Conservation (phyloP, 306 rosid species). For the Rosa multiflora region DNA sequence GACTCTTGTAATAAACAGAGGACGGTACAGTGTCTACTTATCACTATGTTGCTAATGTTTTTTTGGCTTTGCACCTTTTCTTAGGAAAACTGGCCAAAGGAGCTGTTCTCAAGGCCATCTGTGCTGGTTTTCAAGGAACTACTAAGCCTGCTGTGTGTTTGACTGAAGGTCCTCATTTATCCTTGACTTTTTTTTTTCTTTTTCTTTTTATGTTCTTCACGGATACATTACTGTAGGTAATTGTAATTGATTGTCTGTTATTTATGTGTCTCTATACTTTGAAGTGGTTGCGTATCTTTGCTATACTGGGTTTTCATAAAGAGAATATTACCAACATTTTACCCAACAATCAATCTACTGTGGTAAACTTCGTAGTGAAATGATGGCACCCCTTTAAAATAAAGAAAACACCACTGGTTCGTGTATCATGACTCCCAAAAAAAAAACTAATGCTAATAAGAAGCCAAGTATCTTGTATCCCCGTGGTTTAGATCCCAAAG, state of each 20-base stretch:
- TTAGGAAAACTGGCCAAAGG: slow-evolving; percentile 80
- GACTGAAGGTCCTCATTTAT: slow-evolving; percentile 55
- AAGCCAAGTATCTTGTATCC: not conserved
- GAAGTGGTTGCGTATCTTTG: not conserved
- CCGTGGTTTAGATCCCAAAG: not conserved
- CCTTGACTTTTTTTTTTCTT: not conserved
- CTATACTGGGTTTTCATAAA: not conserved
- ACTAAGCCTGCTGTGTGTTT: slow-evolving; percentile 92
- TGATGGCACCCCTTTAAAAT: not conserved
- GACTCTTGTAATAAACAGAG: slow-evolving; percentile 1
- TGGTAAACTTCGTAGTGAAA: not conserved
- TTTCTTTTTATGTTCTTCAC: not conserved
- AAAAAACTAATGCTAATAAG: not conserved
- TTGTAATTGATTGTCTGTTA: not conserved
- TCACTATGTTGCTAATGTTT: slow-evolving; percentile 4
- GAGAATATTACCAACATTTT: not conserved
- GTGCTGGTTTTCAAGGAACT: slow-evolving; percentile 85
- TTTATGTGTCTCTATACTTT: not conserved
- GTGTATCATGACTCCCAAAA: not conserved
- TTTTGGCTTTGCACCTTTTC: slow-evolving; percentile 13
- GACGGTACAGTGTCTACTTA: not conserved
- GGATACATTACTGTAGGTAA: not conserved
- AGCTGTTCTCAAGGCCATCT: slow-evolving; percentile 90
- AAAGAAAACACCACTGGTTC: not conserved
- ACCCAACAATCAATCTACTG: not conserved